These are phyloP conservation scores for Neurospora africana DNA, from an alignment of 495 filamentous ascomycete genomes.

Conservation along the genomic window DNA sequence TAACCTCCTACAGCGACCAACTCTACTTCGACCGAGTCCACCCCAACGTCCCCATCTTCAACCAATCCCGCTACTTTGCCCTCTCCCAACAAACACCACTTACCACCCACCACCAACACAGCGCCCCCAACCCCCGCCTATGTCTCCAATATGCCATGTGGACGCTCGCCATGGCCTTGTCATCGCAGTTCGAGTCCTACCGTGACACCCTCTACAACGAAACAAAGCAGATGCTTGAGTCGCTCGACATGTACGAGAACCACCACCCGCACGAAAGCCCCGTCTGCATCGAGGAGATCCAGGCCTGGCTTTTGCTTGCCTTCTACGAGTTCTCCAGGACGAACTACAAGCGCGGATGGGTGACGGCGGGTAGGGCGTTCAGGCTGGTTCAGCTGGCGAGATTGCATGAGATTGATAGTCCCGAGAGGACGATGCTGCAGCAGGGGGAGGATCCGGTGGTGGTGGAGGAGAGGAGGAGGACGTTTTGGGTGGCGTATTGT, in stretches of 20 bases:
- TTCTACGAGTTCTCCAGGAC: constrained; percentile 43
- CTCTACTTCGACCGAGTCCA: constrained; percentile 51
- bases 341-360: constrained; percentile 37
- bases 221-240: constrained; percentile 37
- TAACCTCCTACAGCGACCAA: constrained; percentile 30
- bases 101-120: not conserved
- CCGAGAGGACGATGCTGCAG: constrained; percentile 7
- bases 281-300: constrained; percentile 34
- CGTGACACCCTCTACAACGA: constrained; percentile 38
- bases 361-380: constrained; percentile 45
- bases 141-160: constrained; percentile 49
- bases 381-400: constrained; percentile 41
- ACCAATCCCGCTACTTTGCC: constrained; percentile 27
- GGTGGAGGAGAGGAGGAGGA: constrained; percentile 40
- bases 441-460: constrained; percentile 17
- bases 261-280: constrained; percentile 8
- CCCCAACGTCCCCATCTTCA: constrained; percentile 42
- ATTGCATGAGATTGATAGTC: constrained; percentile 39
- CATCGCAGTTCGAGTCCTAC: constrained; percentile 39
- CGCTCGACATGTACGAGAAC: constrained; percentile 19
- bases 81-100: constrained; percentile 6
- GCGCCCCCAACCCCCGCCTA: constrained; percentile 17
- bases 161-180: constrained; percentile 41
- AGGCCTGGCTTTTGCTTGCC: constrained; percentile 45
- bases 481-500: constrained; percentile 47